Conservation (phyloP, 768 basidiomycete genomes). For the Suillus cothurnatus region DNA sequence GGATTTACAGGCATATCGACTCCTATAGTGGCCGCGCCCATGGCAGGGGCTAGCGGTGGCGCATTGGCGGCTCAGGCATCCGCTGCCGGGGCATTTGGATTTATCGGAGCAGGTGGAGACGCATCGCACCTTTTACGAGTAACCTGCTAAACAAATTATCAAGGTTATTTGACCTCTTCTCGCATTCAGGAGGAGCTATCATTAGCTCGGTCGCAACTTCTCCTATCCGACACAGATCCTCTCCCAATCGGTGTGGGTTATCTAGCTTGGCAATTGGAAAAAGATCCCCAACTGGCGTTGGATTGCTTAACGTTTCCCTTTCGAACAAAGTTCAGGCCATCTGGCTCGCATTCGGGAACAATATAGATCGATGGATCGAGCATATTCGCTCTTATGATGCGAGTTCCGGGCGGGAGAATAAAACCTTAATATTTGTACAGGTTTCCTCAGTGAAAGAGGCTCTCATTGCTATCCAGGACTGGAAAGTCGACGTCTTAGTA, state of each 20-base stretch:
- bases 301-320: conserved; percentile 52
- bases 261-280: conserved; percentile 71
- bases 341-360: conserved; percentile 74
- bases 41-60: conserved; percentile 73
- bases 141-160: conserved; percentile 9
- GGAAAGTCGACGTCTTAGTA: conserved; percentile 74
- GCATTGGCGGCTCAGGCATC: conserved; percentile 61
- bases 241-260: conserved; percentile 76
- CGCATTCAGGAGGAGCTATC: conserved; percentile 52
- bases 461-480: conserved; percentile 57
- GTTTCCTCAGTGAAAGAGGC: conserved; percentile 65
- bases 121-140: conserved; percentile 8
- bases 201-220: conserved; percentile 50
- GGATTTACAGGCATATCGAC: conserved; percentile 51
- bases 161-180: conserved; percentile 51
- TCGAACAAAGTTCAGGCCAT: conserved; percentile 61
- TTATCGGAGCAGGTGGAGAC: conserved; percentile 59
- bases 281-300: conserved; percentile 39
- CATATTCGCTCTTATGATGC: conserved; percentile 58
- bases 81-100: conserved; percentile 75
- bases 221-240: conserved; percentile 30
- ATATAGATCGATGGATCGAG: conserved; percentile 61
- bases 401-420: conserved; percentile 38
- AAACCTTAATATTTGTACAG: conserved; percentile 64
- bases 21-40: conserved; percentile 67